Evolutionary conservation across 495 filamentous ascomycete genomes (phyloP).

Genomic region (Zalerion maritima): DNA sequence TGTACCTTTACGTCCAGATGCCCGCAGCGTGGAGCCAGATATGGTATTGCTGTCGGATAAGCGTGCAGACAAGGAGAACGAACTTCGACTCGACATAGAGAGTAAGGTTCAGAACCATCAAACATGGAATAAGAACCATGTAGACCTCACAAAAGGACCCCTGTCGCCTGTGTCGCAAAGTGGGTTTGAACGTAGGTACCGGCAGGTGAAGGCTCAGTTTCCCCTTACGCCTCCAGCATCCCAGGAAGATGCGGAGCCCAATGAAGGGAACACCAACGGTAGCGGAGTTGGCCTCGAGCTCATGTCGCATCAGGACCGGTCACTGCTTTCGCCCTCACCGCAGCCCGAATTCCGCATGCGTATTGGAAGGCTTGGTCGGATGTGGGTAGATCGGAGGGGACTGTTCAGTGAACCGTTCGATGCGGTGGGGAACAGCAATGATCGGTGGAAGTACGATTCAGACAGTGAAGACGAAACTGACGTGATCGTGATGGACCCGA

Average conservation of each 20-base stretch:
- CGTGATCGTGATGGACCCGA: conserved; percentile 54
- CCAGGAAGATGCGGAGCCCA: too few relatives aligned
- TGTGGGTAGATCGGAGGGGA: conserved; percentile 67
- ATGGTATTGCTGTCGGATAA: conserved; percentile 61
- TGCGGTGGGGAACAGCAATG: conserved; percentile 37
- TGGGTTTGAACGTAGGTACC: conserved; percentile 40
- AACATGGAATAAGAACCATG: conserved; percentile 71
- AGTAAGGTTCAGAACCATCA: conserved; percentile 67
- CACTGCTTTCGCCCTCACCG: too few relatives aligned
- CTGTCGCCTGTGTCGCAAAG: conserved; percentile 57
- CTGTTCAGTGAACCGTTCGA: conserved; percentile 38
- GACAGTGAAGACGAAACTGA: conserved; percentile 52
- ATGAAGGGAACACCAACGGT: too few relatives aligned
- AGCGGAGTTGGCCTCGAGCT: too few relatives aligned
- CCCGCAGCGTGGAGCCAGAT: conserved; percentile 56
- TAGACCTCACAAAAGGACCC: conserved; percentile 71
- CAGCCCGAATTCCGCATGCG: conserved; percentile 50
- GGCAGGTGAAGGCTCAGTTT: conserved; percentile 69
- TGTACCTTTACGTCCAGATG: conserved; percentile 55
- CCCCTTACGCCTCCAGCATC: conserved; percentile 78
- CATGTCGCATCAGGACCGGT: conserved; percentile 11
- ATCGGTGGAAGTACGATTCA: conserved; percentile 74
- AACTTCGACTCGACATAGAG: conserved; percentile 63
- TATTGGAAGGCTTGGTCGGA: conserved; percentile 60
- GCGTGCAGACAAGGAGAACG: conserved; percentile 67